These are phyloP conservation scores for Clavispora asparagi DNA, from an alignment of 805 yeast species.

Conservation along the genomic window DNA sequence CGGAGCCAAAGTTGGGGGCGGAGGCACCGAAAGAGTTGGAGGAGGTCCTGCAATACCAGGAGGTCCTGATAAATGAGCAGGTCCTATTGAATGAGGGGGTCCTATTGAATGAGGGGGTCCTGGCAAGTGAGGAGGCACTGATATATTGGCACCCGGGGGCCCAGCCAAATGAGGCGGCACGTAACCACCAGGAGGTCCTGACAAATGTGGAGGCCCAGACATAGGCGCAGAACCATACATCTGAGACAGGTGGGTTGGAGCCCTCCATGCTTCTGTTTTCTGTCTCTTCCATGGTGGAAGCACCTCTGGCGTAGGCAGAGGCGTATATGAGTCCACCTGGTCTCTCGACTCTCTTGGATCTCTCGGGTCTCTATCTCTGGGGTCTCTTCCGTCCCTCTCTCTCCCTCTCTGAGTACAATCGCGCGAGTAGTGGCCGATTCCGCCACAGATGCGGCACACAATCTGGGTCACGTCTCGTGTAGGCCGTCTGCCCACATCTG, in stretches of 20 bases:
- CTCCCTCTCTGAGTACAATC: slow-evolving; percentile 50
- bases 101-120: too few relatives aligned
- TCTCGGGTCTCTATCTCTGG: slow-evolving; percentile 5
- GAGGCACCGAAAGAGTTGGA: background rate
- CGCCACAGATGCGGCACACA: slow-evolving; percentile 75
- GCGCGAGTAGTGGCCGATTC: slow-evolving; percentile 78
- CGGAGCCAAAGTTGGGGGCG: background rate
- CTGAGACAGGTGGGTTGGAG: too few relatives aligned
- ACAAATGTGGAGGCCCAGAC: too few relatives aligned
- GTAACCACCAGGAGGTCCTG: too few relatives aligned
- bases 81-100: too few relatives aligned
- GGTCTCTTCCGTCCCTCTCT: slow-evolving; percentile 1
- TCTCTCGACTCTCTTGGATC: slow-evolving; percentile 1
- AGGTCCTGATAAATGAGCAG: too few relatives aligned
- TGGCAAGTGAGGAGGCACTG: too few relatives aligned
- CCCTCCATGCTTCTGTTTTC: slow-evolving; percentile 9
- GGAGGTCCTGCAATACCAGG: slow-evolving; percentile 2
- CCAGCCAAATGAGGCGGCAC: too few relatives aligned
- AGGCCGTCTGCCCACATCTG: slow-evolving; percentile 25
- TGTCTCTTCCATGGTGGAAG: slow-evolving; percentile 25
- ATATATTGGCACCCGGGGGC: too few relatives aligned
- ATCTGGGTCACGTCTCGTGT: slow-evolving; percentile 46
- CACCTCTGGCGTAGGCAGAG: slow-evolving; percentile 7
- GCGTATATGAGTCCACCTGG: slow-evolving; percentile 2
- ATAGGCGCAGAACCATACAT: too few relatives aligned